Base-by-base conservation (phyloP, 805 yeast species). In the Torulaspora quercuum region DNA sequence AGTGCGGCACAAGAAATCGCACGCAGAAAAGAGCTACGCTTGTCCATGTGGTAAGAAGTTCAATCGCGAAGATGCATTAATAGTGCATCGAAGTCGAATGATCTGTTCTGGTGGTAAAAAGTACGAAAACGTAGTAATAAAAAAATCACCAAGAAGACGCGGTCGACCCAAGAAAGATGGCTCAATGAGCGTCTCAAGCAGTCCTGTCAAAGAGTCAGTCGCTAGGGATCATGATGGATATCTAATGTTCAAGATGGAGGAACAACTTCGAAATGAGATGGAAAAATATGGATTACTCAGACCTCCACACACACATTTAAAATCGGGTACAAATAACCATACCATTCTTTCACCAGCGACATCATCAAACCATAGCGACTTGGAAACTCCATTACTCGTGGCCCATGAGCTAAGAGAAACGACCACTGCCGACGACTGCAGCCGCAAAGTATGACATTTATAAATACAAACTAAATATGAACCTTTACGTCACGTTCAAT, bases 41-140 rank as follows among this genome's bases (percentile, higher is more conserved):
- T 92, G 98, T 63, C 82, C 83, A 0, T 94, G 99, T 65, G 96
- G 97, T n/a, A 90, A 89, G 63, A 80, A 80, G 44, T 92, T 92
- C 64, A 80, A 90, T 1, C 72, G 97, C 41, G 81, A 83, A 36
- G 97, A 92, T 66, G 95, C 96, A 0, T 66, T 89, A 58, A 78
- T 76, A 48, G 74, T 90, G 44, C 98, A 90, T 56, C 69, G 86
- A 46, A 68, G 76, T 29, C 72, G 95, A 48, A 77, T 78, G 64
- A 86, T 87, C 25, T 89, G 97, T 55, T 50, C 64, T n/a, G 95
- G 95, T 13, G 95, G 90, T 2, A 59, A 50, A 25, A 50, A 49
- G 28, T 51, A 44, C 33, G 56, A 52, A 14, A 52, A 52, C 25
- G 44, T 50, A 5, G 55, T 58, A 1, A 52, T 49, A 15, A 58